Percentiles rank a stretch among this genome's conserved stretches.
These are phyloP conservation scores for Alternaria longipes DNA, from an alignment of 2,329 filamentous ascomycete species.

Conservation along the genomic window DNA sequence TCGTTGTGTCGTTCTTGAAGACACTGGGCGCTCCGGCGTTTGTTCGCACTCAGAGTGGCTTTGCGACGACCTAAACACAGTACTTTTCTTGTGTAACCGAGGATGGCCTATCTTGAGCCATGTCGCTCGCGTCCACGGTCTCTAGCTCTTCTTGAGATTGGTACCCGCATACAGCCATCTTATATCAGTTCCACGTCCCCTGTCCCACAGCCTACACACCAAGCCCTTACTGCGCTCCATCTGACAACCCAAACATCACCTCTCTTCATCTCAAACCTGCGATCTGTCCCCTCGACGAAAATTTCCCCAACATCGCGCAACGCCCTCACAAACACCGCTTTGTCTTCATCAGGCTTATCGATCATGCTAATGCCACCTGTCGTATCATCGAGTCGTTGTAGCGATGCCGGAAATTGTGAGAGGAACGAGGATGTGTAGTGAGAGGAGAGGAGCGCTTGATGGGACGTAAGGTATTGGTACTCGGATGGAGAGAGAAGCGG, in stretches of 20 bases:
- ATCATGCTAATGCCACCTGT: constrained; percentile 93
- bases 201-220: constrained; percentile 64
- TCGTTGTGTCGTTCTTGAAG: not conserved
- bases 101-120: not conserved
- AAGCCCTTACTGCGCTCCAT: constrained; percentile 69
- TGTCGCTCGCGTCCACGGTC: not conserved
- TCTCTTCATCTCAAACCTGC: constrained; percentile 55
- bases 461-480: constrained; percentile 80
- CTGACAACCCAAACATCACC: constrained; percentile 66
- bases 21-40: not conserved
- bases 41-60: not conserved
- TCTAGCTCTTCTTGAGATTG: not conserved
- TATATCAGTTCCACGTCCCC: constrained; percentile 74
- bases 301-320: constrained; percentile 68
- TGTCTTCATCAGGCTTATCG: constrained; percentile 81
- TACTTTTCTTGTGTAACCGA: not conserved
- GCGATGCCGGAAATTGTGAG: constrained; percentile 75
- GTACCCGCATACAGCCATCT: constrained; percentile 18
- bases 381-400: constrained; percentile 90
- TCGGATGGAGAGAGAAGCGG: constrained; percentile 76
- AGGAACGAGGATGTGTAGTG: constrained; percentile 91
- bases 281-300: constrained; percentile 68
- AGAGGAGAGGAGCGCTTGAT: constrained; percentile 82
- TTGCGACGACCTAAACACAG: not conserved
- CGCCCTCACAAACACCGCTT: constrained; percentile 84